Evolutionary conservation across 352 stramenopile genomes (phyloP).

Genomic region (Phytophthora europaea): DNA sequence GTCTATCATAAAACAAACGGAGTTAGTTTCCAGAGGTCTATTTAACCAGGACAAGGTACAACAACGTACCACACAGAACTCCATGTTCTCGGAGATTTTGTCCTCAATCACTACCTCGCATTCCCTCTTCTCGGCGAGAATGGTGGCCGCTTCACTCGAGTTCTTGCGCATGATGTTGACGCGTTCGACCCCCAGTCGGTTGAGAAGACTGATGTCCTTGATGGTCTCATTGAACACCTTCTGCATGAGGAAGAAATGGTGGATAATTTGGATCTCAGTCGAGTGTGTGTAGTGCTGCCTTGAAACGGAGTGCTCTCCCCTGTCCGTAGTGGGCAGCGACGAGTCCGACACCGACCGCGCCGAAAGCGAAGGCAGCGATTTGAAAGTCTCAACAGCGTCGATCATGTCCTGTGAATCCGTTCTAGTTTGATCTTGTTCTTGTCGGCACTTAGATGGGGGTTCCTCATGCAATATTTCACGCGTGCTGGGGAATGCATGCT

Average conservation of each 20-base stretch:
- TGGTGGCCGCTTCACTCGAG: not conserved
- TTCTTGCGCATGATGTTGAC: conserved; percentile 21
- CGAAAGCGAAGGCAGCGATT: not conserved
- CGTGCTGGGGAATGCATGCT: conserved; percentile 13
- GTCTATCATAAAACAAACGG: conserved; percentile 9
- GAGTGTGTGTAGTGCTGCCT: conserved; percentile 8
- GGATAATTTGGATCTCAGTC: conserved; percentile 50
- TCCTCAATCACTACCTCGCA: conserved; percentile 30
- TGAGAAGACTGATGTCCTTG: conserved; percentile 59
- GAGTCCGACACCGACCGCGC: not conserved
- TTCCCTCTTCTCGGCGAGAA: conserved; percentile 14
- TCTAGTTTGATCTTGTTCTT: not conserved
- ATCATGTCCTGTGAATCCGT: not conserved
- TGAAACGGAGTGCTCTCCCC: not conserved
- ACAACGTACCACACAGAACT: conserved; percentile 46
- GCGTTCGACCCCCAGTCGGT: conserved; percentile 43
- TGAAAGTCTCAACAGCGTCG: conserved; percentile 2
- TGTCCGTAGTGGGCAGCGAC: not conserved
- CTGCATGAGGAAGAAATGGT: conserved; percentile 56
- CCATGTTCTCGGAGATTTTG: conserved; percentile 52
- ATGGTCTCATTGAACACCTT: conserved; percentile 57
- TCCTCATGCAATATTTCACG: not conserved
- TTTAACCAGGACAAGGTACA: not conserved
- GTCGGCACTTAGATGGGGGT: not conserved
- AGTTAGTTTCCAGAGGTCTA: conserved; percentile 5